Evolutionary conservation across 2,329 filamentous ascomycete species (phyloP).

Genomic region (Apiospora kogelbergensis): DNA sequence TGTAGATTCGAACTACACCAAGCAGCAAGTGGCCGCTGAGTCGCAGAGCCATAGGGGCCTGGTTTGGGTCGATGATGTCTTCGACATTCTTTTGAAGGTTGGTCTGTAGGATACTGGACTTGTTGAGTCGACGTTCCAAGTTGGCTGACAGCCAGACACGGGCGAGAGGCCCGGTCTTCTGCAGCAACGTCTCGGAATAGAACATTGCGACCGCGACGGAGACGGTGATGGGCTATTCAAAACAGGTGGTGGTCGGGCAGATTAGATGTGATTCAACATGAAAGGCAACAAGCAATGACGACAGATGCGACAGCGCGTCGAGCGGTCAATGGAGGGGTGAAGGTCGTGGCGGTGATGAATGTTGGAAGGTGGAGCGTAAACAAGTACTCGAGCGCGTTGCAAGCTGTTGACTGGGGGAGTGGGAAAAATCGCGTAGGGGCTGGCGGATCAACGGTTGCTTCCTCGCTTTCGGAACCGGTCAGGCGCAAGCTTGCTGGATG

Average conservation of each 20-base stretch:
- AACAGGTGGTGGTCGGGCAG: not conserved
- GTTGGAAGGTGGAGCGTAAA: not conserved
- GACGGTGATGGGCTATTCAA: conserved; percentile 16
- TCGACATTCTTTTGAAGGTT: conserved; percentile 94
- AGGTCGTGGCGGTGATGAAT: conserved; percentile 7
- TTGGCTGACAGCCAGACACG: conserved; percentile 98
- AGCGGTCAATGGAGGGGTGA: conserved; percentile 7
- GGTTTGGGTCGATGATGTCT: conserved; percentile 88
- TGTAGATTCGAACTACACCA: conserved; percentile 96
- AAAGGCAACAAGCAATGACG: conserved; percentile 15
- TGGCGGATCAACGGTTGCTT: conserved; percentile 6
- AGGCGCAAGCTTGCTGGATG: not conserved
- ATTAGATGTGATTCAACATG: conserved; percentile 11
- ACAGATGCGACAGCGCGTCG: conserved; percentile 8
- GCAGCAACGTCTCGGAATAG: conserved; percentile 92
- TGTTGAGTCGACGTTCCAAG: conserved; percentile 96
- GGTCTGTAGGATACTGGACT: conserved; percentile 91
- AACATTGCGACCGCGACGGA: conserved; percentile 69
- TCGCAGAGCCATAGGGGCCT: conserved; percentile 92
- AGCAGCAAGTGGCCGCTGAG: conserved; percentile 91
- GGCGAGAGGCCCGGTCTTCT: conserved; percentile 95
- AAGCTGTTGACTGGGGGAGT: conserved; percentile 8
- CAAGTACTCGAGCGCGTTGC: conserved; percentile 8
- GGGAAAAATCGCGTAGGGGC: conserved; percentile 9
- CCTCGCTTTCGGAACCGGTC: not conserved